Evolutionary conservation across 768 basidiomycete species (phyloP), one percentile per base, ranked within the genome.

Genomic region (Tricholoma sp.): DNA sequence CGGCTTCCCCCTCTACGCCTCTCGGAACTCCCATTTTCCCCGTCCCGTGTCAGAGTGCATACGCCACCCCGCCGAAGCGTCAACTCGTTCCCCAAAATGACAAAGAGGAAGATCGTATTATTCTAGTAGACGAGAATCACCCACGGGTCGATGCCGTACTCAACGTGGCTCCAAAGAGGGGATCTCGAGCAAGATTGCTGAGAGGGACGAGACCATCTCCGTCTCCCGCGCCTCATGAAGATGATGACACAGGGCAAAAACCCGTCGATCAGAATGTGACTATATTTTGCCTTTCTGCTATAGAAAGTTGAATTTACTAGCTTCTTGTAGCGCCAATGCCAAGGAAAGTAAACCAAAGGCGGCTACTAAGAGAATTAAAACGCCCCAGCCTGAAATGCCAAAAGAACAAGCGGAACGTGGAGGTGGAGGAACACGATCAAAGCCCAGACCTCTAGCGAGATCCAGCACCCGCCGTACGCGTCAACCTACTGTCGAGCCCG

Each of bases 81-180:
- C 51, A 63, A 5, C 62, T 61, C 1, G 62, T 70, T 18, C 34
- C 60, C 4, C 67, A 70, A 5, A 73, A 71, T 2, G 72, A n/a
- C n/a, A n/a, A 73, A 1, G 72, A 74, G 27, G 75, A 78, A 10
- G 75, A 81, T 12, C 75, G 78, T 4, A 79, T 85, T 34, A 72
- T 86, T 1, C 75, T 89, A 3, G 87, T 87, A 0, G 82, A 88
- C 32, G 84, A 84, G 19, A 75, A 85, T 55, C 73, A 82, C 61
- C 86, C 87, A 3, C 79, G 80, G 14, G 86, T 89, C 8, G 53
- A 45, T 54, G 5, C 5, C 12, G 21, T 9, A 31, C 14, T 50
- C 8, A 22, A 14, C 11, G 27, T 32, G 6, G 41, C 24, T 43
- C 37, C 57, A 19, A 49, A 24, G 34, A 41, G 50, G 35, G 53